phyloP scores from a whole-genome alignment of 306 rosid species.

The Castanospermum australe region DNA sequence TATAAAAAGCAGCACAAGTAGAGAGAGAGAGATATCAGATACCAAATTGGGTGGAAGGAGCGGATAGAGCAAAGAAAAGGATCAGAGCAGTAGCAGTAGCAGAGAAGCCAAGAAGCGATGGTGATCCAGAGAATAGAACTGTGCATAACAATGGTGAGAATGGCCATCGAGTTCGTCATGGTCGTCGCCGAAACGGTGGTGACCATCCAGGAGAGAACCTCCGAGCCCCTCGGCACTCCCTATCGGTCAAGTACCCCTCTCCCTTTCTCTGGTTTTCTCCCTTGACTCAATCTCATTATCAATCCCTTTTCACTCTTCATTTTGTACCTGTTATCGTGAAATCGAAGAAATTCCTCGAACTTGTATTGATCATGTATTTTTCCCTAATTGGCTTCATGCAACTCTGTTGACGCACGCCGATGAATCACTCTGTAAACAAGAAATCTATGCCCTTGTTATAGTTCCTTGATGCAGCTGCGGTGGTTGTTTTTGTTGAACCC shows the following conservation, averaged over 20 bases:
- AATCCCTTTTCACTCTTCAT: neutral
- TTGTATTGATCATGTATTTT: neutral
- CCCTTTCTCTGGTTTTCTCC: conserved; percentile 63
- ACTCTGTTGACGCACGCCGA: neutral
- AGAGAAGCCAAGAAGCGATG: conserved; percentile 29
- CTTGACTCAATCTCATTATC: too few species aligned
- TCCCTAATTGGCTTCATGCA: conserved; percentile 5
- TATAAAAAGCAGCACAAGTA: neutral
- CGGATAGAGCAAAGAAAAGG: neutral
- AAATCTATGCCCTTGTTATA: conserved; percentile 1
- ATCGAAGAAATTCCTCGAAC: neutral
- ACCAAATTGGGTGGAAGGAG: neutral
- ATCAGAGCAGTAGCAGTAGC: too few species aligned
- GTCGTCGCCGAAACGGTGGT: conserved; percentile 67
- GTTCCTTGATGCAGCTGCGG: too few species aligned
- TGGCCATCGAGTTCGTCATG: conserved; percentile 72
- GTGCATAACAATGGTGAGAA: conserved; percentile 53
- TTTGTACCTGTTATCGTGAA: neutral
- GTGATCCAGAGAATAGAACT: conserved; percentile 61
- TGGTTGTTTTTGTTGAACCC: neutral
- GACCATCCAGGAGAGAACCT: conserved; percentile 44
- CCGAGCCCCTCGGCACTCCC: conserved; percentile 11
- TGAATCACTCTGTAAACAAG: neutral
- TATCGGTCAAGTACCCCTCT: conserved; percentile 35
- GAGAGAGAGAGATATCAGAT: neutral